A percentile compares a stretch with the other conserved stretches of the same genome.
Evolutionary conservation across 192 early-diverging fungal genomes (phyloP).

Genomic region (Mortierella claussenii): DNA sequence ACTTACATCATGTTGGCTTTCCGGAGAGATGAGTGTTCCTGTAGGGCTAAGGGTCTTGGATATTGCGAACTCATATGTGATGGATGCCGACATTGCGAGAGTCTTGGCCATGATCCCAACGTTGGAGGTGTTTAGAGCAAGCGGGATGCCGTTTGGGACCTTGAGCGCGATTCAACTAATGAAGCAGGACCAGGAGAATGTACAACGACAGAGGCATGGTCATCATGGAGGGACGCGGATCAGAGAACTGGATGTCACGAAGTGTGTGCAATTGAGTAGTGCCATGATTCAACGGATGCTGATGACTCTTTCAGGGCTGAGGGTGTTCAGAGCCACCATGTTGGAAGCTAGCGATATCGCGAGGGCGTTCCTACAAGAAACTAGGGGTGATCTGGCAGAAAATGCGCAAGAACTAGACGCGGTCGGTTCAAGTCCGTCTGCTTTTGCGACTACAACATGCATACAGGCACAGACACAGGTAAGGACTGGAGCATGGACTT

Average conservation of each 20-base stretch:
- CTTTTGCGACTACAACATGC: background rate
- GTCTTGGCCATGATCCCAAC: conserved; percentile 8
- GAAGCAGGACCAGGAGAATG: too few relatives aligned
- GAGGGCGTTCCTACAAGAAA: background rate
- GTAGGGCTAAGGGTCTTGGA: background rate
- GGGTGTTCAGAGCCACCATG: background rate
- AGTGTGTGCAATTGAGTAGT: background rate
- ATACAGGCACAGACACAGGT: background rate
- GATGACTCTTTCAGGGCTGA: background rate
- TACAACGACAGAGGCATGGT: too few relatives aligned
- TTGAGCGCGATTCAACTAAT: background rate
- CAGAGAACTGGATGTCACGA: background rate
- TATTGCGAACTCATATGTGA: conserved; percentile 19
- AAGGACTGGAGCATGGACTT: too few relatives aligned
- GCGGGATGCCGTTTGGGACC: conserved; percentile 7
- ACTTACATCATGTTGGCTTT: conserved; percentile 14
- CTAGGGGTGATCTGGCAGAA: background rate
- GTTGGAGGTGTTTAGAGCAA: conserved; percentile 2
- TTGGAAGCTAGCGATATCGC: background rate
- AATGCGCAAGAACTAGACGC: background rate
- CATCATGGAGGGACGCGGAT: too few relatives aligned
- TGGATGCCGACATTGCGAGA: conserved; percentile 11
- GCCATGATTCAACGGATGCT: background rate
- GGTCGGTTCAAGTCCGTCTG: background rate
- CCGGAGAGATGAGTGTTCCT: conserved; percentile 1